These are phyloP conservation scores for Mollisiaceae sp. DNA, from an alignment of 2,329 filamentous ascomycete species.

Conservation along the genomic window DNA sequence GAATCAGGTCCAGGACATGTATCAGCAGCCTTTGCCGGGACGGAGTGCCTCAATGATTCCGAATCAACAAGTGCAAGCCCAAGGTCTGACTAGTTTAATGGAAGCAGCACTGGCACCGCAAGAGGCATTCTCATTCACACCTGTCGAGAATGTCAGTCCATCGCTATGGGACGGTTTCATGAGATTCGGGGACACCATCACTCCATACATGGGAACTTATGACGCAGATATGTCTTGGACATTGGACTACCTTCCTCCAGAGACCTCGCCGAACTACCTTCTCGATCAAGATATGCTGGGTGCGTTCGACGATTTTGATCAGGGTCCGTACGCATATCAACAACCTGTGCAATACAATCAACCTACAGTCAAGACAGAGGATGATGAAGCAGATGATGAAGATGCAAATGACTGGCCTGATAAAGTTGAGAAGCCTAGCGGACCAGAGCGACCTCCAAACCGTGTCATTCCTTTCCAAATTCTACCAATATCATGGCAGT, in stretches of 20 bases:
- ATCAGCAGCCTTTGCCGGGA: conserved; percentile 8
- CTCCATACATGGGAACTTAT: conserved; percentile 39
- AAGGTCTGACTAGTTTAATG: conserved; percentile 39
- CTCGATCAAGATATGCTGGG: conserved; percentile 29
- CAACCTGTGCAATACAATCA: conserved; percentile 23
- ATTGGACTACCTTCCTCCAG: conserved; percentile 33
- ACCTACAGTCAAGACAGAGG: conserved; percentile 20
- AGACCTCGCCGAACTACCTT: conserved; percentile 31
- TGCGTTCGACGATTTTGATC: conserved; percentile 27
- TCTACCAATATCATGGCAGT: conserved; percentile 37
- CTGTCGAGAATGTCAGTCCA: conserved; percentile 32
- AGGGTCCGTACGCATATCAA: conserved; percentile 32
- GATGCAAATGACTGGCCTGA: conserved; percentile 39
- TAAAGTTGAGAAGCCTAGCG: conserved; percentile 27
- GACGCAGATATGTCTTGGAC: conserved; percentile 41
- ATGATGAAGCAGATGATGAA: conserved; percentile 37
- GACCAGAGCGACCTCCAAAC: conserved; percentile 22
- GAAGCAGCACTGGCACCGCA: conserved; percentile 38
- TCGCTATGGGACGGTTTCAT: conserved; percentile 39
- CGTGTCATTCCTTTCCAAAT: conserved; percentile 31
- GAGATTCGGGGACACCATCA: conserved; percentile 33
- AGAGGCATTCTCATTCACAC: conserved; percentile 27
- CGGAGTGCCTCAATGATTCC: conserved; percentile 17
- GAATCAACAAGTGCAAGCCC: conserved; percentile 23
- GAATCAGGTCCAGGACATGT: conserved; percentile 13